Evolutionary conservation across 2,329 filamentous ascomycete species (phyloP).

Genomic region (Colletotrichum sp.): DNA sequence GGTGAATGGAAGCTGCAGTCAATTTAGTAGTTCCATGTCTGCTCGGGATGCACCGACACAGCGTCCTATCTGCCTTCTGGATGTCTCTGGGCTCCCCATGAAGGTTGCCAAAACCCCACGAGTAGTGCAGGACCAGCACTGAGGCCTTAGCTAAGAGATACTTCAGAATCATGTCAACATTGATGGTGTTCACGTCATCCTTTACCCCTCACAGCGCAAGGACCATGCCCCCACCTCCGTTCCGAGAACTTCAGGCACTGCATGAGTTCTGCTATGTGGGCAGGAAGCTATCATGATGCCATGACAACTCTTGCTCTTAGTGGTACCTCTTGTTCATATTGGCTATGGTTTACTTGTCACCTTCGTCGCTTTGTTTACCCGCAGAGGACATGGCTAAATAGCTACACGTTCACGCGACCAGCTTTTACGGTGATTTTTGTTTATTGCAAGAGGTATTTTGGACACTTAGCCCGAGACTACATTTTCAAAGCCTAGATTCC

Average conservation of each 20-base stretch:
- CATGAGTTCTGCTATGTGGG: not conserved
- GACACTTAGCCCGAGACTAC: not conserved
- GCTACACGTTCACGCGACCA: not conserved
- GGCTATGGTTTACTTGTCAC: fast-evolving
- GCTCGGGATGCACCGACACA: not conserved
- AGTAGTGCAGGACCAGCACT: not conserved
- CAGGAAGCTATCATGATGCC: not conserved
- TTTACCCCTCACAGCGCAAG: slow-evolving; percentile 22
- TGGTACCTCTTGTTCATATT: fast-evolving
- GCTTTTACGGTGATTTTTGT: not conserved
- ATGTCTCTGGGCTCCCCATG: not conserved
- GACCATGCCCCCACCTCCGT: not conserved
- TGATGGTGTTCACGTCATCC: slow-evolving; percentile 18
- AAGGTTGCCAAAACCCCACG: not conserved
- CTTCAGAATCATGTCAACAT: not conserved
- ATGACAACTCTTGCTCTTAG: fast-evolving
- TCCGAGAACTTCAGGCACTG: not conserved
- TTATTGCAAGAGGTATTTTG: not conserved
- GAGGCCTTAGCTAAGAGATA: not conserved
- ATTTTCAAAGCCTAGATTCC: not conserved
- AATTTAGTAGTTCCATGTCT: not conserved
- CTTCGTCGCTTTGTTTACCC: not conserved
- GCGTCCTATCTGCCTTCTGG: not conserved
- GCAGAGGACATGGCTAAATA: not conserved
- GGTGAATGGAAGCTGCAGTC: not conserved